Evolutionary conservation across 1,139 yeast species (phyloP), one percentile per base, ranked within the genome.

Genomic region (Groenewaldozyma sp.): DNA sequence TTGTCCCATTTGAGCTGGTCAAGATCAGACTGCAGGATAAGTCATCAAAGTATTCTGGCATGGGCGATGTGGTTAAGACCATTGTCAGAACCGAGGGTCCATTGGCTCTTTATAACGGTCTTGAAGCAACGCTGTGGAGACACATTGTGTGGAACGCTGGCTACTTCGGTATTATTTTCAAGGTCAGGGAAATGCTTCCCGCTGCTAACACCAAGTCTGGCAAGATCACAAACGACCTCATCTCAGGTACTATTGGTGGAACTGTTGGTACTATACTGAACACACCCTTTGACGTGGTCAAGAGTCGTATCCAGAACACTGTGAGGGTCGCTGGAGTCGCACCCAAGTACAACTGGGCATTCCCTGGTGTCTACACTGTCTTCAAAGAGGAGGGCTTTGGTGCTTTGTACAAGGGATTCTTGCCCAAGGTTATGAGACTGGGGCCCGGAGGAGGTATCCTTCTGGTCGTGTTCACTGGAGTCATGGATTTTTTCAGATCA

Each of bases 371-470:
- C 45, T 62, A 71, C 37, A 71, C 79, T 24, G 88, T 93, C 31
- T 78, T 79, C 55, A 77, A 72, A 60, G 98, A 91, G 96, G 93
- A 80, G 60, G 94, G 94, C 13, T 39, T 77, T 45, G 74, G 68
- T 14, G 87, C 62, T 14, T 70, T 88, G 43, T 88, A 86, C 69
- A 82, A 82, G 59, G 96, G 96, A 38, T 91, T 91, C 75, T 63
- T 91, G 53, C 98, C 99, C 53, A 93, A 93, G 72, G 97, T 93
- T 17, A 73, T 91, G 61, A 81, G 98, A 73, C 73, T 93, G 54
- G 98, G 98, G 41, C 98, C 98, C 45, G 98, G 98, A 58, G 99
- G 98, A 61, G 98, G 98, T 69, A 88, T 93, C 53, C 70, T 93
- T 58, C 73, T 91, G 61, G 97, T 93, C 40, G 98, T 93, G 16